These are phyloP conservation scores for Aspergillus leporis DNA, from an alignment of 495 filamentous ascomycete genomes.

Conservation along the genomic window DNA sequence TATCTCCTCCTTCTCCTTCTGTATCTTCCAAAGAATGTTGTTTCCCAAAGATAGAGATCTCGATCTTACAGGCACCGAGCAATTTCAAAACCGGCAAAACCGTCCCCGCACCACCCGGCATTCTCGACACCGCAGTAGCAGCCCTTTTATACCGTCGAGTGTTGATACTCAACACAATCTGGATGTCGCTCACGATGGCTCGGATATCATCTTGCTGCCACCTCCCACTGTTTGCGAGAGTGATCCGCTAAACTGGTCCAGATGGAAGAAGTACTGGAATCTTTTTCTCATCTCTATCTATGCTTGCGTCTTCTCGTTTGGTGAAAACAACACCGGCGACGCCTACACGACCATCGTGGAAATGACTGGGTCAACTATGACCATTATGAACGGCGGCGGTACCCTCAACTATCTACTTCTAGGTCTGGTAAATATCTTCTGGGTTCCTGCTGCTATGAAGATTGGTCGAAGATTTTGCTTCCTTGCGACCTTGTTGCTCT, in stretches of 20 bases:
- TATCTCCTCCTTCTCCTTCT: not conserved
- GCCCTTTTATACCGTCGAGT: constrained; percentile 19
- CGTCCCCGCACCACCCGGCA: constrained; percentile 26
- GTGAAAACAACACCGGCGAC: not conserved
- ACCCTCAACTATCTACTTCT: not conserved
- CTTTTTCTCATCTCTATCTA: not conserved
- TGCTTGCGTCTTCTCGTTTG: not conserved
- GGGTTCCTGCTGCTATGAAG: not conserved
- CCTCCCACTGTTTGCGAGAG: not conserved
- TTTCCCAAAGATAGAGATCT: constrained; percentile 1
- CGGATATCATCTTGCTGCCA: constrained; percentile 8
- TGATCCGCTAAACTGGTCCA: not conserved
- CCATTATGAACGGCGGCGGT: not conserved
- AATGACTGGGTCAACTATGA: not conserved
- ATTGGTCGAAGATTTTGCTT: not conserved
- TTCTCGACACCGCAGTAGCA: constrained; percentile 5
- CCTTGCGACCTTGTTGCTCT: not conserved
- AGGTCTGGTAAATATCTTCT: not conserved
- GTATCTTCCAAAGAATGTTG: not conserved
- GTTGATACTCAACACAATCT: constrained; percentile 1
- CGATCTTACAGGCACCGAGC: constrained; percentile 5
- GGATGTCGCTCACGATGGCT: not conserved
- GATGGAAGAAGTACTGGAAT: constrained; percentile 2
- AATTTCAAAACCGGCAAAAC: constrained; percentile 21
- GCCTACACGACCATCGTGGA: not conserved